Conservation (phyloP, 495 filamentous ascomycete species). For the Xylaria venustula region DNA sequence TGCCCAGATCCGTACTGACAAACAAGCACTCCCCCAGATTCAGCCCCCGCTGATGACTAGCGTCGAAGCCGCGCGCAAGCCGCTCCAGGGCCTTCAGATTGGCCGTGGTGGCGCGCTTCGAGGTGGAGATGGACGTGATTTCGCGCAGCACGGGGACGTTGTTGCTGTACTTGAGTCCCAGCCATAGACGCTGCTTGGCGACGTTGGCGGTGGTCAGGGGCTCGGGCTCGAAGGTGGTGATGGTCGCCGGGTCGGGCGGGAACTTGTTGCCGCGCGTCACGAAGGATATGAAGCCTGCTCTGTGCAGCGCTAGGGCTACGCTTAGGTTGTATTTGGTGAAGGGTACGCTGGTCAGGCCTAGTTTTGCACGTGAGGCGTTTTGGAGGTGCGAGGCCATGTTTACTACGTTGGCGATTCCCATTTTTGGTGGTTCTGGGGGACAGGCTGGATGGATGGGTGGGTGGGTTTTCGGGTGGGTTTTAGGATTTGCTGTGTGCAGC, state of each 20-base stretch:
- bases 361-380: conserved; percentile 82
- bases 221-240: conserved; percentile 51
- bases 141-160: conserved; percentile 78
- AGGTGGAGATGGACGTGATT: conserved; percentile 70
- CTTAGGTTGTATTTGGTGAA: conserved; percentile 76
- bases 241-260: conserved; percentile 59
- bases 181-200: conserved; percentile 75
- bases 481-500: too few species aligned
- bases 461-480: neutral
- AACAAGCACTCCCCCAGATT: conserved; percentile 83
- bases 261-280: conserved; percentile 73
- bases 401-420: conserved; percentile 83
- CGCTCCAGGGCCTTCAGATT: conserved; percentile 55
- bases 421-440: conserved; percentile 36
- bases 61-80: conserved; percentile 65
- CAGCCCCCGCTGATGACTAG: conserved; percentile 66
- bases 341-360: conserved; percentile 84
- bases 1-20: conserved; percentile 72
- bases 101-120: conserved; percentile 69
- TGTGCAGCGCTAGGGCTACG: conserved; percentile 75
- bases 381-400: conserved; percentile 90
- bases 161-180: conserved; percentile 79
- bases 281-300: conserved; percentile 75
- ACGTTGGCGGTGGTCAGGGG: conserved; percentile 77
- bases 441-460: neutral